These are phyloP conservation scores for Thermochaetoides thermophila DNA, from an alignment of 495 filamentous ascomycete genomes.

Conservation along the genomic window DNA sequence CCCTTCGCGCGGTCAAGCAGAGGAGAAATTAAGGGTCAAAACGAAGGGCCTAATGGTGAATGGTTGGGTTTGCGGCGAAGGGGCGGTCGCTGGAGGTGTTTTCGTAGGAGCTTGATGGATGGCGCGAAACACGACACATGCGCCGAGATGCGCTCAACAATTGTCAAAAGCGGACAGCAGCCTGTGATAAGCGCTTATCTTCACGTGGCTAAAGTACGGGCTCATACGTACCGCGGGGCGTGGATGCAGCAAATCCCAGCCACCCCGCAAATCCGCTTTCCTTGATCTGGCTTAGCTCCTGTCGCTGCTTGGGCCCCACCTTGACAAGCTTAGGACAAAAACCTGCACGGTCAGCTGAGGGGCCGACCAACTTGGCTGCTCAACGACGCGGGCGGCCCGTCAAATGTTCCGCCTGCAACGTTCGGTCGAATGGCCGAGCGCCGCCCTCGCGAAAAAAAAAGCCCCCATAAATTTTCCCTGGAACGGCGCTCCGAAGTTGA, in stretches of 20 bases:
- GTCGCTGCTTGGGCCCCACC: not conserved
- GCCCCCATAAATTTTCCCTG: constrained; percentile 8
- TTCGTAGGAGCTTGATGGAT: not conserved
- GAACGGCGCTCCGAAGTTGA: constrained; percentile 3
- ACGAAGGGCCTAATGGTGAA: no score
- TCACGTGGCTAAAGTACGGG: not conserved
- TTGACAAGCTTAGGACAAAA: not conserved
- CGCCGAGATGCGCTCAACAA: no score
- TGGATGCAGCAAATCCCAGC: not conserved
- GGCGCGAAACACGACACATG: not conserved
- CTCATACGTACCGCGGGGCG: not conserved
- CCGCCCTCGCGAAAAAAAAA: not conserved
- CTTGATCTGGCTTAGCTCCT: not conserved
- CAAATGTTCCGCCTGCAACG: constrained; percentile 10
- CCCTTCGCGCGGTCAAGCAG: not conserved
- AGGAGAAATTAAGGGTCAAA: no score
- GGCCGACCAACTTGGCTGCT: not conserved
- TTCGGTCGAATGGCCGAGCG: constrained; percentile 3
- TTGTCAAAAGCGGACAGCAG: no score
- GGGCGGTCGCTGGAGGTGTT: no score
- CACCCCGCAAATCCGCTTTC: not conserved
- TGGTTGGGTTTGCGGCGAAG: no score
- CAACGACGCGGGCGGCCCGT: constrained; percentile 3
- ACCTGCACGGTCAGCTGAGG: not conserved
- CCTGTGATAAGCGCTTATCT: no score